These are phyloP conservation scores for Fusarium incarnatum DNA, from an alignment of 2,329 filamentous ascomycete species.

Conservation along the genomic window DNA sequence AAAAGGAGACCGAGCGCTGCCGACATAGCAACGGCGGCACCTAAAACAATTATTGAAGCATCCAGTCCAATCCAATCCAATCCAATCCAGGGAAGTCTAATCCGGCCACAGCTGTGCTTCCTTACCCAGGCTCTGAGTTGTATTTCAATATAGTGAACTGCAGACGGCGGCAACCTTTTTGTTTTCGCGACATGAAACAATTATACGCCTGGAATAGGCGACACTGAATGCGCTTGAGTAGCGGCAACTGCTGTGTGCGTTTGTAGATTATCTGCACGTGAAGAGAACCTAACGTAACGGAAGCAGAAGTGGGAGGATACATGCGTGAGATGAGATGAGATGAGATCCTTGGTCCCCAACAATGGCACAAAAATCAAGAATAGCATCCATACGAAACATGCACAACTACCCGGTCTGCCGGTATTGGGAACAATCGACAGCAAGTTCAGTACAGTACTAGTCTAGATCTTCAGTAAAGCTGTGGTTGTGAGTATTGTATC, in stretches of 20 bases:
- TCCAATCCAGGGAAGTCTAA: constrained; percentile 12
- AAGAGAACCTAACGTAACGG: background rate
- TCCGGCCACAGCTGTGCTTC: background rate
- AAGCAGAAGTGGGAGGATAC: constrained; percentile 15
- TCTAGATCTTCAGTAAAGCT: background rate
- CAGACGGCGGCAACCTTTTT: constrained; percentile 30
- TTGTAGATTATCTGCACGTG: constrained; percentile 1
- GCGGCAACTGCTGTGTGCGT: background rate
- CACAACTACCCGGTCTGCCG: background rate
- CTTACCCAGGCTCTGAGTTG: background rate
- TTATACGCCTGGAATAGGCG: constrained; percentile 27
- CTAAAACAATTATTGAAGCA: constrained; percentile 32
- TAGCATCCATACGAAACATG: constrained; percentile 29
- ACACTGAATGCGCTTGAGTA: constrained; percentile 1
- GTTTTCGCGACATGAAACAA: constrained; percentile 29
- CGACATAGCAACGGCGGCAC: constrained; percentile 44
- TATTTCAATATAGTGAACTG: constrained; percentile 9
- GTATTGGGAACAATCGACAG: background rate
- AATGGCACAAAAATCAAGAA: constrained; percentile 27
- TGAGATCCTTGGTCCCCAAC: constrained; percentile 11
- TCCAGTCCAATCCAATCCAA: constrained; percentile 11
- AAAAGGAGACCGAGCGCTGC: constrained; percentile 30
- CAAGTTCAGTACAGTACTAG: background rate
- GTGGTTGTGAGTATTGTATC: constrained; percentile 2
- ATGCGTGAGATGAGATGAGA: constrained; percentile 6